Evolutionary conservation across 2,329 filamentous ascomycete genomes (phyloP), one percentile per base, ranked within the genome.

Genomic region (Diplodia mutila): DNA sequence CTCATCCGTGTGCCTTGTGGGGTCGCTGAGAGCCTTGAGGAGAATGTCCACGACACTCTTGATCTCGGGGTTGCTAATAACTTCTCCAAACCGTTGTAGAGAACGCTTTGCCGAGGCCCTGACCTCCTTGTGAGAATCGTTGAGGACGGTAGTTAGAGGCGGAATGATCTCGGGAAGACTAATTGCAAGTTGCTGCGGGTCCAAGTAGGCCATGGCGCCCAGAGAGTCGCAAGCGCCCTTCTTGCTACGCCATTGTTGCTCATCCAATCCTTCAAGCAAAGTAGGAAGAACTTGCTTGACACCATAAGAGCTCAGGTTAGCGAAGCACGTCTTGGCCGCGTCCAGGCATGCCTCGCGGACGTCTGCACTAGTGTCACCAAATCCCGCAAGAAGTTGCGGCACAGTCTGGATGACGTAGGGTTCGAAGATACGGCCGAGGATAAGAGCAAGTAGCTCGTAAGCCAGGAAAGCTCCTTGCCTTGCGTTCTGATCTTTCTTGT

Each of bases 51-150:
- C 94, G 16, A 98, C 85, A 71, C 90, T 88, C 86, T 97, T 97
- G 76, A 99, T 92, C 80, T 99, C 95, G 4, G 95, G 95, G 78
- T 99, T 99, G 79, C 87, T 96, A 78, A 99, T 99, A 72, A 99
- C 96, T 79, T 99, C 96, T 71, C 96, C 95, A 77, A 99, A 99
- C 67, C 95, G 91, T 82, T 99, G 97, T 81, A 99, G 85, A 81
- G 93, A 97, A 80, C 94, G 90, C 80, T 99, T 99, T 8, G 95
- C 95, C 25, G 93, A 94, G 53, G 89, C 84, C 69, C 95, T 89
- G 37, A 99, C 95, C 81, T 99, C 95, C 80, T 99, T 99, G 82
- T 99, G 95, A 74, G 92, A 97, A 82, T 99, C 95, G 73, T 97
- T 99, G 68, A 99, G 83, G 3, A 98, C 95, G 54, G 91, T 89